phyloP scores from a whole-genome alignment of 106 monocot genomes.

The Dendrobium nobile region DNA sequence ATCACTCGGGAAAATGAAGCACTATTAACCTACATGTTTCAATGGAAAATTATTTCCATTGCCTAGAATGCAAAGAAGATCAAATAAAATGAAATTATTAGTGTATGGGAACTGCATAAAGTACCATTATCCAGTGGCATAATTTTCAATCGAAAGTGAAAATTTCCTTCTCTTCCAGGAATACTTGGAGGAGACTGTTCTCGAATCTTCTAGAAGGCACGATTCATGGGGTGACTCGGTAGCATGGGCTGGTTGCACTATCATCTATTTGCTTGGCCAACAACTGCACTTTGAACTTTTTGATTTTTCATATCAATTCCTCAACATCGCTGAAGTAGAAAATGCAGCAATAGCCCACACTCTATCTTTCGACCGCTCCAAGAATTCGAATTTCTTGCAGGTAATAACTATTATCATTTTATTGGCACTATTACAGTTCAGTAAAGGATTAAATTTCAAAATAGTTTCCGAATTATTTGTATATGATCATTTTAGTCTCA shows the following conservation, averaged over 20 bases:
- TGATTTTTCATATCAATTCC: slow-evolving; percentile 89
- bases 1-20: background rate
- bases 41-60: background rate
- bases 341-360: slow-evolving; percentile 27
- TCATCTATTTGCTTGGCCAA: slow-evolving; percentile 96
- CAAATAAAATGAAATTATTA: background rate
- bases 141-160: too few species aligned
- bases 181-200: slow-evolving; percentile 62
- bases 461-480: too few species aligned
- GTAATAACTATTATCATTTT: slow-evolving; percentile 20
- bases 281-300: slow-evolving; percentile 95
- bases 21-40: background rate
- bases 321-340: slow-evolving; percentile 98
- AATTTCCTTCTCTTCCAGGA: slow-evolving; percentile 24
- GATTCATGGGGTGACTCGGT: slow-evolving; percentile 83
- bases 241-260: slow-evolving; percentile 93
- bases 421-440: background rate
- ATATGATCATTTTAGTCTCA: too few species aligned
- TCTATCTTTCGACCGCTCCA: slow-evolving; percentile 37
- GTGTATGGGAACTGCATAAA: background rate
- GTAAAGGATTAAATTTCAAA: too few species aligned
- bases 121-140: too few species aligned
- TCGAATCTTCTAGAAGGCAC: slow-evolving; percentile 44
- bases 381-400: slow-evolving; percentile 37
- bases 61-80: background rate